Base-by-base conservation (phyloP, 2,329 filamentous ascomycete species). In the Exophiala phaeomuriformis region DNA sequence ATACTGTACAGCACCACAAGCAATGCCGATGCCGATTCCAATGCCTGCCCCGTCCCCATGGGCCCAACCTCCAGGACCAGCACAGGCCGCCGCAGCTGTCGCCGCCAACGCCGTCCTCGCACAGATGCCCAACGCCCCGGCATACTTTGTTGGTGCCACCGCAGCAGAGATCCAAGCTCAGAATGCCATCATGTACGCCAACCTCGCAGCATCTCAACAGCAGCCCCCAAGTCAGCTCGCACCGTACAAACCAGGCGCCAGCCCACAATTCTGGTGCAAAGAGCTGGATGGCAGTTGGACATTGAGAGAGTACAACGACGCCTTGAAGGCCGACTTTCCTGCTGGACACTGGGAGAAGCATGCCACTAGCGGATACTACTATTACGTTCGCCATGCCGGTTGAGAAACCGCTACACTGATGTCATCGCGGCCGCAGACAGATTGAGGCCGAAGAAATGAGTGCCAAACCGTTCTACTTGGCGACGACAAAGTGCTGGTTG, bases 271-370 rank as follows among this genome's bases (percentile, higher is more conserved):
- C 51, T 71, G 65, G 64, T 67, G 65, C 52, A 65, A 64, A 41
- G 68, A 71, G 51, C 42, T 66, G 28, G 65, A 70, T 57, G 66
- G 66, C 8, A 60, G 60, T 35, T 71, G 63, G 51, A 67, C 64
- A 19, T 52, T 70, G 48, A 64, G 65, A 44, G 67, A 65, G 29
- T 56, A 62, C 47, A 56, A 50, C 40, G 61, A 63, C 37, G 52
- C 59, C 5, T 28, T 61, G 51, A 58, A 56, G 42, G 49, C 53
- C 6, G 60, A 62, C 10, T 56, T 63, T 49, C 58, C 60, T 49
- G 47, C 56, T 10, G 61, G 61, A 32, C 57, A 58, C 50, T 63
- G 61, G 60, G 61, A 63, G 47, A 52, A 49, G 36, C 61, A 63
- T 55, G 36, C 48, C 19, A 60, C 56, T 5, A 61, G 59, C 43